phyloP scores from a whole-genome alignment of 2,329 filamentous ascomycete genomes.

The Lithohypha guttulata region DNA sequence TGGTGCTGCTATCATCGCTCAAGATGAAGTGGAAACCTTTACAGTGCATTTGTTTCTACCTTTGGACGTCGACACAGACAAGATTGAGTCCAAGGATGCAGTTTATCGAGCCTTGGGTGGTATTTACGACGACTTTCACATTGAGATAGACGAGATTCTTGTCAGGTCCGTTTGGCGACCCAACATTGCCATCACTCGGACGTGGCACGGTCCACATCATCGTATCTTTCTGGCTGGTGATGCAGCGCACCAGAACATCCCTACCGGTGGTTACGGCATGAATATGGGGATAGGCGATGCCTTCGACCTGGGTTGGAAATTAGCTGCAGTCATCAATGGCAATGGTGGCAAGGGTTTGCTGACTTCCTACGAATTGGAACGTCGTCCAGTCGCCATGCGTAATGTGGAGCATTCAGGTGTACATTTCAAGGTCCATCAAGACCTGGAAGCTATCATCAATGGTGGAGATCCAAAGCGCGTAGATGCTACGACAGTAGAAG shows the following conservation, averaged over 20 bases:
- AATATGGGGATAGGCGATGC: conserved; percentile 48
- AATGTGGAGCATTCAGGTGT: conserved; percentile 22
- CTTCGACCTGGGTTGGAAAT: conserved; percentile 47
- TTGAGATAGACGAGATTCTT: conserved; percentile 28
- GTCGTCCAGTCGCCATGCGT: conserved; percentile 23
- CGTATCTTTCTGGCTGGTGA: conserved; percentile 41
- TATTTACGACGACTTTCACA: conserved; percentile 11
- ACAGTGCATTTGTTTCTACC: conserved; percentile 24
- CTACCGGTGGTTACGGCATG: conserved; percentile 49
- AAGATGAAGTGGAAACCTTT: conserved; percentile 27
- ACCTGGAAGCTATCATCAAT: too few species aligned
- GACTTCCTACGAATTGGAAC: conserved; percentile 24
- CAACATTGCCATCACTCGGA: conserved; percentile 23
- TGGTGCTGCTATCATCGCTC: conserved; percentile 24
- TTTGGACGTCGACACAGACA: conserved; percentile 13
- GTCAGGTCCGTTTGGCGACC: conserved; percentile 24
- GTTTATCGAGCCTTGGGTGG: conserved; percentile 23
- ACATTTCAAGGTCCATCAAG: conserved; percentile 20
- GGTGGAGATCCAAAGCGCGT: too few species aligned
- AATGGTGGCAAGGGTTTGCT: conserved; percentile 23
- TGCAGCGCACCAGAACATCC: conserved; percentile 48
- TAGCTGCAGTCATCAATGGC: conserved; percentile 36
- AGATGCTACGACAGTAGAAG: too few species aligned
- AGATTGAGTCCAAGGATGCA: conserved; percentile 21
- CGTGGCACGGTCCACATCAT: conserved; percentile 13